These are phyloP conservation scores for Kregervanrija delftensis DNA, from an alignment of 805 yeast genomes.

Conservation along the genomic window DNA sequence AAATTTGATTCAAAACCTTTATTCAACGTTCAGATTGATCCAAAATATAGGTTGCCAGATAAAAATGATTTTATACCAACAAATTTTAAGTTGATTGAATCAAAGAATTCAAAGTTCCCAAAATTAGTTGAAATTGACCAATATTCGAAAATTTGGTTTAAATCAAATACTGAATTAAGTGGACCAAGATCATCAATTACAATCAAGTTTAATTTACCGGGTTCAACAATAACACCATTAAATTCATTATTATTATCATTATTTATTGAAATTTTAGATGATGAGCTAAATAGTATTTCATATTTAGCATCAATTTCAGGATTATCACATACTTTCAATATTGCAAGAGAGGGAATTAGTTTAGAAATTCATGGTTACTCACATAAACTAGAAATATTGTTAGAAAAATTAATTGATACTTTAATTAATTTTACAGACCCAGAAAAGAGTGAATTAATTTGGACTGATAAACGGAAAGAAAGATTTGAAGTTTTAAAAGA, in stretches of 20 bases:
- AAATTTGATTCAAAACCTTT: conserved; percentile 38
- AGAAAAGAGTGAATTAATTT: conserved; percentile 15
- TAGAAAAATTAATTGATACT: conserved; percentile 52
- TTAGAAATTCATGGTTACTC: conserved; percentile 73
- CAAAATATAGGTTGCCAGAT: conserved; percentile 41
- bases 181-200: conserved; percentile 79
- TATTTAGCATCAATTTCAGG: conserved; percentile 86
- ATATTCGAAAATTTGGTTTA: conserved; percentile 69
- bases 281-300: conserved; percentile 64
- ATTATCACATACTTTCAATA: conserved; percentile 47
- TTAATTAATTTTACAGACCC: conserved; percentile 36
- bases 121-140: conserved; percentile 46
- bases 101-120: conserved; percentile 45
- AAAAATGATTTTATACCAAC: conserved; percentile 81
- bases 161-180: conserved; percentile 82
- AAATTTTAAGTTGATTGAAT: conserved; percentile 53
- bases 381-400: conserved; percentile 64
- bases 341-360: conserved; percentile 64
- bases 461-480: conserved; percentile 34
- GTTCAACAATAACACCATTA: conserved; percentile 50
- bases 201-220: conserved; percentile 59
- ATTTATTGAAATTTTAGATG: conserved; percentile 66
- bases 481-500: conserved; percentile 66
- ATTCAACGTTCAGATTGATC: conserved; percentile 33
- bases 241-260: conserved; percentile 53